Conservation (phyloP, 305 asterid species). For the Andrographis paniculata region DNA sequence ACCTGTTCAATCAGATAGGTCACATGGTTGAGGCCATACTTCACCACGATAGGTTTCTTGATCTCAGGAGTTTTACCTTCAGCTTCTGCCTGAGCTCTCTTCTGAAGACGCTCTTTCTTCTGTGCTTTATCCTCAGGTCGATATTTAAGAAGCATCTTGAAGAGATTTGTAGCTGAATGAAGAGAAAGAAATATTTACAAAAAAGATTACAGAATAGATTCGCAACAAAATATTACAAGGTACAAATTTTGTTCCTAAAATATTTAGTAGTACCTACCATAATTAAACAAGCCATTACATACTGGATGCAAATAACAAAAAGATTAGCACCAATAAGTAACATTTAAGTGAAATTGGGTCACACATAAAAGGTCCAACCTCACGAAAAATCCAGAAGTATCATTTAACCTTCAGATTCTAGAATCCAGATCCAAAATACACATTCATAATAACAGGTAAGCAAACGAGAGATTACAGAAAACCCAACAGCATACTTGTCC, state of each 20-base stretch:
- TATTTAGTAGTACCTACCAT: not conserved
- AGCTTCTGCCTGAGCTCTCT: conserved; percentile 87
- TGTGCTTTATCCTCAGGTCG: conserved; percentile 87
- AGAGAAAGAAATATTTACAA: not conserved
- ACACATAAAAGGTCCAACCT: too few relatives aligned
- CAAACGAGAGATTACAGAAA: too few relatives aligned
- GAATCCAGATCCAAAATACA: too few relatives aligned
- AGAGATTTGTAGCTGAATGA: conserved; percentile 59
- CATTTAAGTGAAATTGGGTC: too few relatives aligned
- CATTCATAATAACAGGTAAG: too few relatives aligned
- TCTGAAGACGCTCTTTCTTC: conserved; percentile 72
- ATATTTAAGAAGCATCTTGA: conserved; percentile 86
- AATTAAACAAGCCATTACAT: too few relatives aligned
- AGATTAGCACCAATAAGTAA: too few relatives aligned
- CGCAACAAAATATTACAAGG: not conserved
- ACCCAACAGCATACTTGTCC: too few relatives aligned
- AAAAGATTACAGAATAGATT: not conserved
- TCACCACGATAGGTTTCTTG: conserved; percentile 84
- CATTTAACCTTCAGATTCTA: too few relatives aligned
- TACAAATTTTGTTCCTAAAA: not conserved
- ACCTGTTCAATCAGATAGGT: conserved; percentile 96
- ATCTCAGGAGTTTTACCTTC: conserved; percentile 76
- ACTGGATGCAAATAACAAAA: too few relatives aligned
- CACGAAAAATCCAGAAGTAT: too few relatives aligned
- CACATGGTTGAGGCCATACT: conserved; percentile 84